These are phyloP conservation scores for Starmerella asiatica DNA, from an alignment of 805 yeast genomes.

Conservation along the genomic window DNA sequence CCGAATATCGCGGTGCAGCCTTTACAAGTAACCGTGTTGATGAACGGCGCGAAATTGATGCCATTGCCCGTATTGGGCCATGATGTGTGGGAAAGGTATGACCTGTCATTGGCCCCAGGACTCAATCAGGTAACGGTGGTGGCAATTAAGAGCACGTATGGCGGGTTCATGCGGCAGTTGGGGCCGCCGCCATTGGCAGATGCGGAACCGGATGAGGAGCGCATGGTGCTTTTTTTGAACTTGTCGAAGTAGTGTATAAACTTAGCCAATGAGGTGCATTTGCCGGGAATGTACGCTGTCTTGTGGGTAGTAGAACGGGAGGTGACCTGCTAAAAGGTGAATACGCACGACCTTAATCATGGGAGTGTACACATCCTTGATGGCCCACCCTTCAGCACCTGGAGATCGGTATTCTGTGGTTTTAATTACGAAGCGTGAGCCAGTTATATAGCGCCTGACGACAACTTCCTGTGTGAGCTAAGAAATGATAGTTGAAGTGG, in stretches of 20 bases:
- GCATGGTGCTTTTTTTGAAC: slow-evolving; percentile 21
- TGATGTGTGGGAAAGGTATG: slow-evolving; percentile 20
- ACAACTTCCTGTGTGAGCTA: no score
- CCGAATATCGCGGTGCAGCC: slow-evolving; percentile 33
- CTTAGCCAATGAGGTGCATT: no score
- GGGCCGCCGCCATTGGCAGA: slow-evolving; percentile 25
- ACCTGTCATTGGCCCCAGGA: slow-evolving; percentile 26
- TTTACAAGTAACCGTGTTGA: slow-evolving; percentile 23
- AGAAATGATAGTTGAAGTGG: no score
- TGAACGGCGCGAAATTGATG: slow-evolving; percentile 24
- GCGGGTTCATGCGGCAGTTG: slow-evolving; percentile 20
- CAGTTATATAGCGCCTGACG: no score
- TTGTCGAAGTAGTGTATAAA: slow-evolving; percentile 22
- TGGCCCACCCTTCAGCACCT: no score
- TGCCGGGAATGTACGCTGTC: no score
- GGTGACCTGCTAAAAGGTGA: no score
- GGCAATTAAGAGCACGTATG: slow-evolving; percentile 20
- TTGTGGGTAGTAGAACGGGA: no score
- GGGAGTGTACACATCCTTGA: no score
- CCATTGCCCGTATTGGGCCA: slow-evolving; percentile 16
- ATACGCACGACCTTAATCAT: no score
- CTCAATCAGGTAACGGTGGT: slow-evolving; percentile 27
- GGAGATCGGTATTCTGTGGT: no score
- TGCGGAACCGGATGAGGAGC: slow-evolving; percentile 22
- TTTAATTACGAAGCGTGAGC: no score